These are phyloP conservation scores for Aspergillus uvarum DNA, from an alignment of 2,329 filamentous ascomycete species.

Conservation along the genomic window DNA sequence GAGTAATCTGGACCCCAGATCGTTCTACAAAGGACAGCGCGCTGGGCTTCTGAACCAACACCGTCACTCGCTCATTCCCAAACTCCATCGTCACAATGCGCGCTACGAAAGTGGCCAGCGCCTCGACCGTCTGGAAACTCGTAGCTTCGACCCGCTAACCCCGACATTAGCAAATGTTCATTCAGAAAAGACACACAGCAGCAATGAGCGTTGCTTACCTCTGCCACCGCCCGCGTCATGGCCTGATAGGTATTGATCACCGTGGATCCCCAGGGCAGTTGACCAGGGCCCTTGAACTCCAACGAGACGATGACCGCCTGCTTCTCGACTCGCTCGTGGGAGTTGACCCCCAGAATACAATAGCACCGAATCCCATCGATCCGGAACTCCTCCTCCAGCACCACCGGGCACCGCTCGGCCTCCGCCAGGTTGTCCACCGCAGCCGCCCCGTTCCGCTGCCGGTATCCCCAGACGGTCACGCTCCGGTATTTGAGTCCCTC, in stretches of 20 bases:
- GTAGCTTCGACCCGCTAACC: conserved; percentile 47
- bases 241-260: conserved; percentile 41
- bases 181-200: conserved; percentile 1
- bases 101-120: conserved; percentile 50
- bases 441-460: conserved; percentile 22
- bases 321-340: conserved; percentile 52
- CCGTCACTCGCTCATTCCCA: conserved; percentile 47
- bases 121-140: conserved; percentile 52
- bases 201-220: conserved; percentile 28
- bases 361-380: conserved; percentile 47
- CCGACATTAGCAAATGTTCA: conserved; percentile 12
- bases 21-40: conserved; percentile 51
- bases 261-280: conserved; percentile 33
- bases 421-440: conserved; percentile 20
- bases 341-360: conserved; percentile 54
- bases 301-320: conserved; percentile 48
- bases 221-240: conserved; percentile 39
- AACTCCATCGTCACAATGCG: conserved; percentile 48
- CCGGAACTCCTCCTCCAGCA: conserved; percentile 40
- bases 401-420: conserved; percentile 28
- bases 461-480: conserved; percentile 36
- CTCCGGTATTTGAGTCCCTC: conserved; percentile 43
- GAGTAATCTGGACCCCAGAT: conserved; percentile 51
- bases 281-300: conserved; percentile 36
- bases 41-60: conserved; percentile 52